These are phyloP conservation scores for Populus hybrid DNA, from an alignment of 441 rosid genomes.

Conservation along the genomic window DNA sequence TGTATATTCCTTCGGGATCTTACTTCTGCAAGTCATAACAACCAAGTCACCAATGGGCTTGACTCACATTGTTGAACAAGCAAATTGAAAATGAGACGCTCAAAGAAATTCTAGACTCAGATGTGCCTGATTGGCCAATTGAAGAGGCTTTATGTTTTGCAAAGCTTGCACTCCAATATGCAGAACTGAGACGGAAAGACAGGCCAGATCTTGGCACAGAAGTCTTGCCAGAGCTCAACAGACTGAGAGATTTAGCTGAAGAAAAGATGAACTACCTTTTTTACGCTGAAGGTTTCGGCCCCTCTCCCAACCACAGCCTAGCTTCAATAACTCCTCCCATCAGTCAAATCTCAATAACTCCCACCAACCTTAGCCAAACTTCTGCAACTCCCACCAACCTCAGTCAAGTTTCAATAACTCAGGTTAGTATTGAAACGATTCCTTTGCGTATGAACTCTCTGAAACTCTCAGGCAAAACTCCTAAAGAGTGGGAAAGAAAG, in stretches of 20 bases:
- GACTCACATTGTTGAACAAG: conserved; percentile 31
- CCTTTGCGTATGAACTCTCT: too few species aligned
- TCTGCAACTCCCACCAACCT: not conserved
- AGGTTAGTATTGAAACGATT: conserved; percentile 24
- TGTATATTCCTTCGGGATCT: conserved; percentile 40
- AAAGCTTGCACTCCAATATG: conserved; percentile 34
- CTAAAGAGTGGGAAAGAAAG: too few species aligned
- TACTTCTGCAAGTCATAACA: conserved; percentile 43
- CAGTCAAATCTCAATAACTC: too few species aligned
- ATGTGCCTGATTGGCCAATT: conserved; percentile 41
- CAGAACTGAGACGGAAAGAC: conserved; percentile 25
- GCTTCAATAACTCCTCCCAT: conserved; percentile 19
- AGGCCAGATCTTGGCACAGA: conserved; percentile 32
- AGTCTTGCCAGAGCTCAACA: conserved; percentile 25
- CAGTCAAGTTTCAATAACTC: too few species aligned
- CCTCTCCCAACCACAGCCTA: conserved; percentile 20
- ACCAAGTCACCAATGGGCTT: conserved; percentile 49
- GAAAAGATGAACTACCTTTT: conserved; percentile 8
- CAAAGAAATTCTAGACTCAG: conserved; percentile 33
- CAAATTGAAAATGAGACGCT: conserved; percentile 33
- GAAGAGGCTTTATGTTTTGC: conserved; percentile 38
- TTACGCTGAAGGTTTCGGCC: not conserved
- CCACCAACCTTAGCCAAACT: too few species aligned
- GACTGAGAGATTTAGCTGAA: conserved; percentile 17
- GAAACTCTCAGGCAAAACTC: too few species aligned